A percentile compares a stretch with the other conserved stretches of the same genome.
These are phyloP conservation scores for Globisporangium parvum DNA, from an alignment of 352 stramenopile genomes.

Conservation along the genomic window DNA sequence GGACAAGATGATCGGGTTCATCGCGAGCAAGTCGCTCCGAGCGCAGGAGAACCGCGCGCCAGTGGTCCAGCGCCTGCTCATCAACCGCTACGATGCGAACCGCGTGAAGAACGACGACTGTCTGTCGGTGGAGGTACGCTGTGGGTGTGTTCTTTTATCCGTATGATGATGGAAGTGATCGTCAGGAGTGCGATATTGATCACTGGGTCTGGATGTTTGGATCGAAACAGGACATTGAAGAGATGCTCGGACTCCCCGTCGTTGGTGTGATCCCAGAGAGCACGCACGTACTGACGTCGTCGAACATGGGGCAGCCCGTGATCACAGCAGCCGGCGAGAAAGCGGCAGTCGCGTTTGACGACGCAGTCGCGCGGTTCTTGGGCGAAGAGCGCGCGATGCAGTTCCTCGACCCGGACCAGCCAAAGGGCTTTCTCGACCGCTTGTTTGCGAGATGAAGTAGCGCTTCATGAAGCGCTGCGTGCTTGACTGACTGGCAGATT, in stretches of 20 bases:
- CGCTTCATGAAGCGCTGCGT: constrained; percentile 13
- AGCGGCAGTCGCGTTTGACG: constrained; percentile 78
- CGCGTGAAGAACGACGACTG: constrained; percentile 87
- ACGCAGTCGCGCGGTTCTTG: constrained; percentile 89
- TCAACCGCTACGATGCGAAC: constrained; percentile 90
- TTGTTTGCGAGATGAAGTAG: constrained; percentile 46
- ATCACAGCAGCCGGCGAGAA: constrained; percentile 73
- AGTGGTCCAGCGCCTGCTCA: constrained; percentile 82
- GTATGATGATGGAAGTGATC: not conserved
- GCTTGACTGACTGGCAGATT: not conserved
- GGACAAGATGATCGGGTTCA: constrained; percentile 96
- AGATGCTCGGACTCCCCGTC: constrained; percentile 88
- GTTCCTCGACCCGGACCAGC: constrained; percentile 80
- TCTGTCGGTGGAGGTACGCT: constrained; percentile 71
- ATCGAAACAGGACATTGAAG: constrained; percentile 76
- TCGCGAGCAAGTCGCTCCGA: constrained; percentile 83
- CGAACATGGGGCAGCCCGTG: constrained; percentile 91
- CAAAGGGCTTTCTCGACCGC: constrained; percentile 73
- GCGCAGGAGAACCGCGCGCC: constrained; percentile 70
- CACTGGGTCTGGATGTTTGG: not conserved
- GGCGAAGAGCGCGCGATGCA: constrained; percentile 83
- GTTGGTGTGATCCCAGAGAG: constrained; percentile 90
- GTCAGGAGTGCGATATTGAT: too few relatives aligned
- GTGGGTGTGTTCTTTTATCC: not conserved
- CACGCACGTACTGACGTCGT: constrained; percentile 87